Evolutionary conservation across 2,329 filamentous ascomycete species (phyloP), one percentile per base, ranked within the genome.

Genomic region (Phyllachora maydis): DNA sequence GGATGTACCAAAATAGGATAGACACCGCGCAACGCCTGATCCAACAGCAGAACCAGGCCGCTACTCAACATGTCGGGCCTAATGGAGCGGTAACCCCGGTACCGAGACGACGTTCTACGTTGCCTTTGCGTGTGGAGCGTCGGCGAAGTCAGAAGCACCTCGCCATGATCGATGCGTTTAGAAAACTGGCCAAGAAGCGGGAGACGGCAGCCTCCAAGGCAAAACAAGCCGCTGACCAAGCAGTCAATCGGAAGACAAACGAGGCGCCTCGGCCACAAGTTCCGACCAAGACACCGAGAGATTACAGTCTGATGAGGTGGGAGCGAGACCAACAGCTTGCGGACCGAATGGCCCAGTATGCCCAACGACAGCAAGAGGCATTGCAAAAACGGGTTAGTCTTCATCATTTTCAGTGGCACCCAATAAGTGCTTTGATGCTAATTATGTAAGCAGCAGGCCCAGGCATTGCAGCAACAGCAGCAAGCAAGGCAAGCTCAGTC

Each of bases 111-210:
- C 62, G 81, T 30, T 65, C 74, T 14, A 90, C 79, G 0, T 69
- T 73, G 1, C 83, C 85, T 3, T 52, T 88, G 16, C 65, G 79
- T 24, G 85, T 98, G 5, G 85, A 95, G 39, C 68, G 83, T 30
- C 68, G 83, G 26, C 71, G 79, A 32, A 79, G 81, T 32, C 77
- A 82, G 31, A 79, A 82, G 40, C 79, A 93, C 40, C 55, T 95
- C 27, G 77, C 76, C 21, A 60, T 95, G 37, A 72, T 98, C 34
- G 85, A 95, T 47, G 78, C 78, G 3, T 93, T 95, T 79, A 68
- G 83, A 19, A 98, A 95, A 44, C 48, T 92, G 22, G 83, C 83
- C 1, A 90, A 92, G 56, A 95, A 93, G 49, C 68, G 85, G 14
- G 88, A 98, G 49, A 75, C 76, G 8, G 62, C 67, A 14, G 54